These are phyloP conservation scores for Isoetes taiwanensis DNA, from an alignment of 75 land plant species.

Conservation along the genomic window DNA sequence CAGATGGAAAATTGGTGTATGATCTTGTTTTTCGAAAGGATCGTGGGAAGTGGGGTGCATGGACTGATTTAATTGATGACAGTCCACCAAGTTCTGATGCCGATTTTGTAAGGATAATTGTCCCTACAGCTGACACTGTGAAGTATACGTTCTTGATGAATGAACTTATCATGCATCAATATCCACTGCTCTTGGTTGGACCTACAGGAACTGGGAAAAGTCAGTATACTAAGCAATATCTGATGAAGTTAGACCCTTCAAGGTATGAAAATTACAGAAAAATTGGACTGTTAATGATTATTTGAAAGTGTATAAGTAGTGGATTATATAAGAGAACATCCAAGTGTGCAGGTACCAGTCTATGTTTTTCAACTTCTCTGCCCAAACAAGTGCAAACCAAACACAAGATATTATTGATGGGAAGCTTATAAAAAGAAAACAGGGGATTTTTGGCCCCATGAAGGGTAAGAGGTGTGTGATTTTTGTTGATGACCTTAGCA, in stretches of 20 bases:
- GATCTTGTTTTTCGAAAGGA: constrained; percentile 21
- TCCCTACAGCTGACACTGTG: constrained; percentile 21
- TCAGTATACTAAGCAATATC: constrained; percentile 22
- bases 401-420: constrained; percentile 26
- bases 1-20: constrained; percentile 24
- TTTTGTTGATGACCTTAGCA: constrained; percentile 23
- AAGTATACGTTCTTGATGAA: constrained; percentile 21
- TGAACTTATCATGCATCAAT: constrained; percentile 7
- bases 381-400: constrained; percentile 28
- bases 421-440: constrained; percentile 20
- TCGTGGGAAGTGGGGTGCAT: constrained; percentile 24
- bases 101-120: constrained; percentile 20
- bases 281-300: background rate
- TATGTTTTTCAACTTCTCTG: constrained; percentile 29
- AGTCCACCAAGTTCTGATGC: constrained; percentile 9
- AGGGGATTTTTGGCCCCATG: constrained; percentile 20
- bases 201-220: constrained; percentile 31
- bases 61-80: constrained; percentile 26
- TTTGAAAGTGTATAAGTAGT: background rate
- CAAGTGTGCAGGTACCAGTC: constrained; percentile 20
- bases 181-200: constrained; percentile 19
- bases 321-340: background rate
- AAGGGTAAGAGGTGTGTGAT: constrained; percentile 24
- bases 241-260: constrained; percentile 21
- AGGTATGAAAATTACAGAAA: constrained; percentile 10